Evolutionary conservation across 1,284 basidiomycete species (phyloP).

Genomic region (Apiotrichum domesticum): DNA sequence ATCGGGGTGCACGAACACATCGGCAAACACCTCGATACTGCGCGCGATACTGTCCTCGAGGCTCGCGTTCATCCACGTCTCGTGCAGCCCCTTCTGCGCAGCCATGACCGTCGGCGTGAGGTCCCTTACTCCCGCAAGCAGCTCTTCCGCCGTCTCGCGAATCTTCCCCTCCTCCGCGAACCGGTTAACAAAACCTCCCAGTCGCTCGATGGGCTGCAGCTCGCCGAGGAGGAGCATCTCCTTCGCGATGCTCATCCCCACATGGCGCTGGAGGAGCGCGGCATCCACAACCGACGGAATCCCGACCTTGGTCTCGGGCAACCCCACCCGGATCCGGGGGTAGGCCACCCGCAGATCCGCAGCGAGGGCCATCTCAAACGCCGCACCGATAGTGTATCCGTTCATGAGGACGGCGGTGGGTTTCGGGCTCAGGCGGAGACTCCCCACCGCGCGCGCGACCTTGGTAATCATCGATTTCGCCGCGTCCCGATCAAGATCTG

Average conservation of each 20-base stretch:
- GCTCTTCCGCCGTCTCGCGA: background rate
- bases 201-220: constrained; percentile 7
- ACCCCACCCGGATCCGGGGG: constrained; percentile 1
- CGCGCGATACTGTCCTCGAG: constrained; percentile 4
- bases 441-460: constrained; percentile 10
- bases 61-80: constrained; percentile 12
- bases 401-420: constrained; percentile 16
- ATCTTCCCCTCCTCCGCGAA: constrained; percentile 1
- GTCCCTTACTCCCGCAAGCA: constrained; percentile 12
- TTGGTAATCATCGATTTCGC: constrained; percentile 7
- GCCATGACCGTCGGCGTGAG: constrained; percentile 15
- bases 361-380: constrained; percentile 18
- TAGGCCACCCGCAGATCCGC: constrained; percentile 12
- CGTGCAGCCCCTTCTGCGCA: constrained; percentile 17
- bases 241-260: constrained; percentile 9
- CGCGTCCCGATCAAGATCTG: background rate
- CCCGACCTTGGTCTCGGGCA: constrained; percentile 20
- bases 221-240: constrained; percentile 19
- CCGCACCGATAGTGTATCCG: constrained; percentile 16
- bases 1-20: constrained; percentile 8
- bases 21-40: constrained; percentile 15
- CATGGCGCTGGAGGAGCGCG: constrained; percentile 11
- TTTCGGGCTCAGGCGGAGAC: constrained; percentile 8
- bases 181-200: constrained; percentile 8
- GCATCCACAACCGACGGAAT: constrained; percentile 16